These are phyloP conservation scores for Hymenoscyphus fraxineus DNA, from an alignment of 2,329 filamentous ascomycete genomes.

Conservation along the genomic window DNA sequence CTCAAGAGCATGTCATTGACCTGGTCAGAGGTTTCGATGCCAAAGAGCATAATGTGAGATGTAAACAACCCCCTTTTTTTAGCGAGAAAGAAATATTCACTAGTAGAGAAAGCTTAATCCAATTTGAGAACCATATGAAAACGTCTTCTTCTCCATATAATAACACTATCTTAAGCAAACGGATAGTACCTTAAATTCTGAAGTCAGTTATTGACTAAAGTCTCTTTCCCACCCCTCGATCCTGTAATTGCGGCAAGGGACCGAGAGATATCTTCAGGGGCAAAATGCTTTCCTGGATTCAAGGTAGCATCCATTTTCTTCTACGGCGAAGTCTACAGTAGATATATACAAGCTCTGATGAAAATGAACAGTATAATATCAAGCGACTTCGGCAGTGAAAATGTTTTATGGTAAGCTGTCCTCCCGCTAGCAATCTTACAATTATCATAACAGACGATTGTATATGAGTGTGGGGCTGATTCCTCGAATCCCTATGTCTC, in stretches of 20 bases:
- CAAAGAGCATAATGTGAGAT: neutral
- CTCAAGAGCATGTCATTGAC: neutral
- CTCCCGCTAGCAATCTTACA: neutral
- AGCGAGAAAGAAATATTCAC: neutral
- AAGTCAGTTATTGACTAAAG: conserved; percentile 12
- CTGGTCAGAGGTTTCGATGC: neutral
- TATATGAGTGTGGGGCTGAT: conserved; percentile 32
- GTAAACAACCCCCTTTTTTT: conserved; percentile 8
- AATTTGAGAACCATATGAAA: conserved; percentile 21
- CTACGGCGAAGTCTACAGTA: conserved; percentile 37
- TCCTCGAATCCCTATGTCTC: conserved; percentile 35
- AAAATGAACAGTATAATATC: conserved; percentile 38
- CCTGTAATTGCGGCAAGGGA: conserved; percentile 34
- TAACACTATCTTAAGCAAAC: conserved; percentile 6
- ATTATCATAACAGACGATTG: neutral
- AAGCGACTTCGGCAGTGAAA: conserved; percentile 36
- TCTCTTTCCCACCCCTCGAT: conserved; percentile 32
- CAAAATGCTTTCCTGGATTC: conserved; percentile 27
- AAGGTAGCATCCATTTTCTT: conserved; percentile 37
- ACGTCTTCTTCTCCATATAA: conserved; percentile 13
- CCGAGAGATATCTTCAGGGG: conserved; percentile 25
- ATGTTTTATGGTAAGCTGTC: conserved; percentile 28
- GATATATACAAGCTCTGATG: conserved; percentile 35
- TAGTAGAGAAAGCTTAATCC: neutral
- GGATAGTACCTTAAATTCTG: conserved; percentile 5